Evolutionary conservation across 202 grass and related monocot genomes (phyloP), one percentile per base, ranked within the genome.

Genomic region (Digitaria exilis): DNA sequence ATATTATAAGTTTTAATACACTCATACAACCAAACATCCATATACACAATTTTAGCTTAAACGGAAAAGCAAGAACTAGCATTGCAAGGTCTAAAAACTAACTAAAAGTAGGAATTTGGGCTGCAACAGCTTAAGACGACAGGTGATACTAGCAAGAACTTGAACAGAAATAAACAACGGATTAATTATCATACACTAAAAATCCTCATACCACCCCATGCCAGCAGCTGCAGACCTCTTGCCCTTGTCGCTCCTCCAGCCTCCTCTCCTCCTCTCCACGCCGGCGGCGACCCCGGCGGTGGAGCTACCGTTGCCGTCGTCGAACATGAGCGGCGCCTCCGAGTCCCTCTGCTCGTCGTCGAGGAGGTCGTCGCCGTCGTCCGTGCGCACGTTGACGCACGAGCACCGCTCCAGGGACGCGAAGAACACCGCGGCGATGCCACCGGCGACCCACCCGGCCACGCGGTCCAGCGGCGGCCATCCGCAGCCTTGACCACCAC

Each of bases 381-480:
- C 50, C 31, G 94, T 94, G 84, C 84, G 87, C 43, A 94, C 80
- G 69, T 91, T 89, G 34, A 97, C 78, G 83, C 94, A 97, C 10
- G 87, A 92, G 82, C 94, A 97, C 35, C 89, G 81, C 77, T 97
- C 91, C 49, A 97, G 80, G 21, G 94, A 97, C 18, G 88, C 88
- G 84, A 97, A 93, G 80, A 97, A 97, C 7, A 85, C 89, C 29
- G 84, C 89, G 25, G 94, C 89, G 71, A 91, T 84, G 74, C 88
- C 73, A 29, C 84, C 80, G 67, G 91, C 94, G 35, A 97, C 89
- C 94, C 91, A 94, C 2, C 89, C 56, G 30, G 86, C 86, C 39
- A 91, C 83, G 79, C 87, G 89, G 43, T 97, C 88, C 39, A 97
- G 76, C 82, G 86, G 80, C 77, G 86, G 80, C 77, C 62, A 41